Percentiles rank a stretch among this genome's conserved stretches.
Evolutionary conservation across 2,329 filamentous ascomycete genomes (phyloP).

Genomic region (Fusarium penzigii): DNA sequence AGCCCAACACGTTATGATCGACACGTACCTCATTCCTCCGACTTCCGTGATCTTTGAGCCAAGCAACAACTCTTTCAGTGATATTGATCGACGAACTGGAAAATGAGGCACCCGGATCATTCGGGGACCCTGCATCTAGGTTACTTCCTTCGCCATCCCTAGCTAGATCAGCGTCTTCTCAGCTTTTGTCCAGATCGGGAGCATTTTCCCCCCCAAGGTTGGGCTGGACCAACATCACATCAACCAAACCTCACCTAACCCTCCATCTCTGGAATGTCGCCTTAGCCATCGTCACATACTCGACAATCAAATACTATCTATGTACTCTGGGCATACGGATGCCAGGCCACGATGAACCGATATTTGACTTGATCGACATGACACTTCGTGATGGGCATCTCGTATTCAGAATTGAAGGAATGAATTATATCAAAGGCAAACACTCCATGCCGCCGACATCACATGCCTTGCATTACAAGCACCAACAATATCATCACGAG

Average conservation of each 20-base stretch:
- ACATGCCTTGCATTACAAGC: no score
- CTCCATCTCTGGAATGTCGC: not conserved
- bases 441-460: no score
- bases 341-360: not conserved
- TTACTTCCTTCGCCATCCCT: not conserved
- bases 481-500: not conserved
- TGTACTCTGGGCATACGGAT: not conserved
- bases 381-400: not conserved
- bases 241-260: not conserved
- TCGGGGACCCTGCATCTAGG: not conserved
- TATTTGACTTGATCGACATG: not conserved
- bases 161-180: not conserved
- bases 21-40: no score
- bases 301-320: no score
- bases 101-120: no score
- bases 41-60: no score
- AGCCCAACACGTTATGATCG: no score
- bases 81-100: no score
- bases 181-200: not conserved
- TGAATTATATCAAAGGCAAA: not conserved
- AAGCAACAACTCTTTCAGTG: no score
- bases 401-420: not conserved
- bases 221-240: not conserved
- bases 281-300: not conserved
- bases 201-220: not conserved